Evolutionary conservation across 1,284 basidiomycete species (phyloP), one percentile per base, ranked within the genome.

Genomic region (Cryptococcus sp.): DNA sequence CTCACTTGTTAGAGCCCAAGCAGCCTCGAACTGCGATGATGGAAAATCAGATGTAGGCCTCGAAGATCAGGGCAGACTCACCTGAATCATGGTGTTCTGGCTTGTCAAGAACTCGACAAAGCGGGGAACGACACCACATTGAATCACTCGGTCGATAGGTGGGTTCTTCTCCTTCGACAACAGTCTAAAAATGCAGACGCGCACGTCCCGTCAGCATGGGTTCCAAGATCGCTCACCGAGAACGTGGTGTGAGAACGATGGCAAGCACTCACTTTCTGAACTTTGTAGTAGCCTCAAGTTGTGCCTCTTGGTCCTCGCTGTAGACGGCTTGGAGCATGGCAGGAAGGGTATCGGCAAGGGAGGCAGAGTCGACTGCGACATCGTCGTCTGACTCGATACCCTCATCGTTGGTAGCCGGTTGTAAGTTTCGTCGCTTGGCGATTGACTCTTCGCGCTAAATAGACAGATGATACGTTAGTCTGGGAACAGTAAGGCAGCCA

Each of bases 111-210:
- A 99, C 78, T 97, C 88, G 59, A 99, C 96, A 70, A 99, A 99
- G 61, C 95, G 91, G 59, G 93, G 90, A 39, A 99, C 93, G 53
- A 99, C 95, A 61, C 92, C 91, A 79, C 93, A 96, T 71, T 93
- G 91, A 78, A 99, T 99, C 68, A 99, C 96, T 74, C 88, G 88
- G 79, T 99, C 96, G 77, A 99, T 99, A n/a, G 95, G 95, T 40
- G 95, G 95, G 78, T 98, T 99, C 83, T 94, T 95, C 83, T 99
- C 95, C 83, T 99, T 99, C 68, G 95, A 98, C 59, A 99, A 86
- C 47, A 96, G 83, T 78, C 76, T 77, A 48, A 13, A 17, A 23
- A 25, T 15, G 37, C 39, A 46, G 40, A 29, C 61, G 45, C 62
- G 58, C 53, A 19, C 19, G 11, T 44, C 5, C 17, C 11, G 39